Evolutionary conservation across 2,329 filamentous ascomycete species (phyloP), one percentile per base, ranked within the genome.

Genomic region (Colletotrichum cordylinicola): DNA sequence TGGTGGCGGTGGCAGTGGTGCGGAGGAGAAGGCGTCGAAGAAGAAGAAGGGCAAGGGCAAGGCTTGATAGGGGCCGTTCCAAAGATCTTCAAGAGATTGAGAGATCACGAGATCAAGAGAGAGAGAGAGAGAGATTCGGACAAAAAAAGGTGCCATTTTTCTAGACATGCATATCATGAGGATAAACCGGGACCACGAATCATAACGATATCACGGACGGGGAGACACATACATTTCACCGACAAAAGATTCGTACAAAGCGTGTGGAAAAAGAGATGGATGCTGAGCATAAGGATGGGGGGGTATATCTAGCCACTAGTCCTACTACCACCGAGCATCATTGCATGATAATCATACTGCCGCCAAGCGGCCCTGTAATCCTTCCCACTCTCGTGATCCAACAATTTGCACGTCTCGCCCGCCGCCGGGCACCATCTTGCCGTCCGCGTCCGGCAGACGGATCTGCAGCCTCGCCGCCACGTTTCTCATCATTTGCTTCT

Each of bases 311-410:
- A 72, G 58, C 55, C 62, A 70, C 75, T 70, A 56, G 70, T 74
- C 65, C 65, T 66, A 56, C 66, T 70, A 60, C 52, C 61, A 66
- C 72, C 33, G 64, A 64, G 56, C 73, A 69, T 69, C 72, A 31
- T 70, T 27, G 48, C 71, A 55, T 61, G 43, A 76, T 61, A 58
- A 70, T 71, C 66, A 82, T 78, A 80, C 78, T 75, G 74, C 79
- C 55, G 77, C 80, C 65, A 85, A 80, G 60, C 86, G 83, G 58
- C 88, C 88, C 81, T 90, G 88, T 72, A 91, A 79, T 16, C 85
- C 86, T 78, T 91, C 90, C 90, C 90, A 92, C 82, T 91, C 89
- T 68, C 84, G 82, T 21, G 88, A 88, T 75, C 89, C 89, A 4
- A 89, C 87, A 80, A 92, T 89, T 78, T 88, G 87, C 65, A 91